Evolutionary conservation across 306 rosid species (phyloP).

Genomic region (Prunus campanulata): DNA sequence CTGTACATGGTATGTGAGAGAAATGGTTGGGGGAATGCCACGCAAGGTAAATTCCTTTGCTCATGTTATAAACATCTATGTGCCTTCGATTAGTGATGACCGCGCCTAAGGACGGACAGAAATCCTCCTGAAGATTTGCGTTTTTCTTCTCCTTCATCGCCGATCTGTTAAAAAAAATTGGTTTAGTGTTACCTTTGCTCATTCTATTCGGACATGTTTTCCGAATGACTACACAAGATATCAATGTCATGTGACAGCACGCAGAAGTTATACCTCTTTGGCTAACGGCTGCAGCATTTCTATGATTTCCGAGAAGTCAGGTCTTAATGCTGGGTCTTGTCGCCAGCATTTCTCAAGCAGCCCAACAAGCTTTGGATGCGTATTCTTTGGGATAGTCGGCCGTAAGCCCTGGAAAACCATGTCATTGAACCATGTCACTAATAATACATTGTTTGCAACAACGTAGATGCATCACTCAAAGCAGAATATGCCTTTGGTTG

Average conservation of each 20-base stretch:
- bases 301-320: slow-evolving; percentile 80
- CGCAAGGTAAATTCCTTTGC: slow-evolving; percentile 28
- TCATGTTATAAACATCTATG: slow-evolving; percentile 21
- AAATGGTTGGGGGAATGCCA: slow-evolving; percentile 19
- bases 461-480: background rate
- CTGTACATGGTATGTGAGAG: slow-evolving; percentile 45
- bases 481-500: background rate
- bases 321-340: slow-evolving; percentile 76
- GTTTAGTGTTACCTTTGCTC: background rate
- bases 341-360: slow-evolving; percentile 91
- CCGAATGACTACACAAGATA: background rate
- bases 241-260: background rate
- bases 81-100: slow-evolving; percentile 46
- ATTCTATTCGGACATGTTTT: background rate
- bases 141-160: slow-evolving; percentile 67
- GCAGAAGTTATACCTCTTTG: slow-evolving; percentile 54
- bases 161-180: slow-evolving; percentile 43
- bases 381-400: slow-evolving; percentile 78
- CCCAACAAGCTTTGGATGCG: slow-evolving; percentile 75
- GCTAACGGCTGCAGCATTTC: slow-evolving; percentile 60
- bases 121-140: slow-evolving; percentile 61
- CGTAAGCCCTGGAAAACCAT: slow-evolving; percentile 62
- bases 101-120: slow-evolving; percentile 66
- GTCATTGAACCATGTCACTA: background rate
- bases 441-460: background rate